phyloP scores from a whole-genome alignment of 2,329 filamentous ascomycete genomes.

The Trichoderma koningiopsis region DNA sequence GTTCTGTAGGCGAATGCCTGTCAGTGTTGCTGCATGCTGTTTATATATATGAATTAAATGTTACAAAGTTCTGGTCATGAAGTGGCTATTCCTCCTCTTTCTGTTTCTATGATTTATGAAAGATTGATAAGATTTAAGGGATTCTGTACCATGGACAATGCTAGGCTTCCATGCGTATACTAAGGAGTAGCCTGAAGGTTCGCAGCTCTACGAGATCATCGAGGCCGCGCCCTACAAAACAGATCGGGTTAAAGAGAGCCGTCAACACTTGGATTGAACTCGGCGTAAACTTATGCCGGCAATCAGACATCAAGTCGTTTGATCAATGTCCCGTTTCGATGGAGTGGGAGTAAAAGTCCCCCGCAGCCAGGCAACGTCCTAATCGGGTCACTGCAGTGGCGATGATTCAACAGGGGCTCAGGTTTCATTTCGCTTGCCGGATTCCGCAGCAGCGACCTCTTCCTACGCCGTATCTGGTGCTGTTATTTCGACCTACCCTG shows the following conservation, averaged over 20 bases:
- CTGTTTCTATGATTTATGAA: not conserved
- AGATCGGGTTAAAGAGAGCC: not conserved
- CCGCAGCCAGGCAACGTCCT: constrained; percentile 3
- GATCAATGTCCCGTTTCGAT: not conserved
- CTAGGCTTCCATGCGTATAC: no score
- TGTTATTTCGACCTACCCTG: not conserved
- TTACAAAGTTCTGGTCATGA: not conserved
- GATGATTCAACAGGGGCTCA: not conserved
- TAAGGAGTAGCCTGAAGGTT: no score
- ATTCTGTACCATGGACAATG: not conserved
- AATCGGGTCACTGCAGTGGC: constrained; percentile 5
- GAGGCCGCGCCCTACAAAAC: not conserved
- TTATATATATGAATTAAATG: not conserved
- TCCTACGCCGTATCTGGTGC: not conserved
- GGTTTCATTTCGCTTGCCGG: not conserved
- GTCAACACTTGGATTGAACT: not conserved
- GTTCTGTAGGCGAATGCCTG: not conserved
- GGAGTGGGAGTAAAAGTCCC: not conserved
- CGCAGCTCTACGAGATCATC: no score
- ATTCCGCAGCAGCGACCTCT: not conserved
- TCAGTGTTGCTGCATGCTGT: not conserved
- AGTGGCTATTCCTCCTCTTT: not conserved
- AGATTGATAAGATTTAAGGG: not conserved
- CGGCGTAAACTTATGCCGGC: not conserved
- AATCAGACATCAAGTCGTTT: not conserved